Evolutionary conservation across 768 basidiomycete species (phyloP).

Genomic region (Hemileccinum impolitum): DNA sequence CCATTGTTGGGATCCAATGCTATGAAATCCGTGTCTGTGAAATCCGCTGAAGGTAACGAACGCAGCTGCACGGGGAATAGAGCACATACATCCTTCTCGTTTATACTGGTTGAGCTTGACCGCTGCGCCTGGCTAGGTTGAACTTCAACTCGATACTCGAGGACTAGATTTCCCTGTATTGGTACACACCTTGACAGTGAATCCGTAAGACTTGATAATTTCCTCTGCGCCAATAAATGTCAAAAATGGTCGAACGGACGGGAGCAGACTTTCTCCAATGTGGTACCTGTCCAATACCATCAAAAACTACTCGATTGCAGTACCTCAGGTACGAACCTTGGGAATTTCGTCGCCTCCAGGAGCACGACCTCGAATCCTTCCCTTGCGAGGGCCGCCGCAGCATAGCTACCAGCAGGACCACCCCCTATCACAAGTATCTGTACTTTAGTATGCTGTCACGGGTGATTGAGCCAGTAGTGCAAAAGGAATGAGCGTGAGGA

Average conservation of each 20-base stretch:
- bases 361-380: constrained; percentile 11
- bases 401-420: constrained; percentile 12
- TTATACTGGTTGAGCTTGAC: constrained; percentile 12
- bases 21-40: constrained; percentile 7
- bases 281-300: constrained; percentile 8
- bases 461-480: not conserved
- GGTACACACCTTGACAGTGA: constrained; percentile 6
- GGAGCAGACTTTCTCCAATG: constrained; percentile 13
- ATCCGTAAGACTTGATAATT: constrained; percentile 4
- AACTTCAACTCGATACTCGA: not conserved
- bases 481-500: not conserved
- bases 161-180: not conserved
- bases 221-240: constrained; percentile 10
- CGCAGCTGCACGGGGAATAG: too few relatives aligned
- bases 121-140: constrained; percentile 5
- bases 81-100: constrained; percentile 9
- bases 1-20: constrained; percentile 2
- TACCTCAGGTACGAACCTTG: constrained; percentile 3
- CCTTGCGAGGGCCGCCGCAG: constrained; percentile 6
- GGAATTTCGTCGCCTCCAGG: constrained; percentile 10
- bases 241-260: constrained; percentile 8
- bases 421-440: constrained; percentile 14
- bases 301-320: not conserved
- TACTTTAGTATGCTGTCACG: not conserved
- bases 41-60: not conserved